Base-by-base conservation (phyloP, 208 protist species). In the Crithidia bombi region DNA sequence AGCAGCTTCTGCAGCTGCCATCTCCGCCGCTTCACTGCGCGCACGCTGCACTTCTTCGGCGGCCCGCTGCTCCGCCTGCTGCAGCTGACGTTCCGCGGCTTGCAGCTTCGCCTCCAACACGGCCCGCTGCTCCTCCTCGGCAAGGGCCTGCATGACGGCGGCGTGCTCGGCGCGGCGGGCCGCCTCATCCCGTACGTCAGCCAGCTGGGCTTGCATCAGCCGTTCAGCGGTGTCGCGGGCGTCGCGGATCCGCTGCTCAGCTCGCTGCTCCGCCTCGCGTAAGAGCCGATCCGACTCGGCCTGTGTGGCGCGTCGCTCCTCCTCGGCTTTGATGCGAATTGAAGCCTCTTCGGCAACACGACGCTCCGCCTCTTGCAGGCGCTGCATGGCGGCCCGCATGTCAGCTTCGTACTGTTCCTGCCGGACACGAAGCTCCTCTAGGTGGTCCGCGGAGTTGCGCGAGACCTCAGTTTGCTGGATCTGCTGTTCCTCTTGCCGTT, bases 331-430 rank as follows among this genome's bases (percentile, higher is more conserved):
- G 23, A 23, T 64, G 30, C 87, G 78, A 14, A 69, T 70, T 6
- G 72, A 54, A 0, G 62, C 73, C 51, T 92, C 87, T 39, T 82
- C 87, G 9, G 57, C 63, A 17, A 92, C 74, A 17, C 84, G 83
- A 2, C 68, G 56, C 72, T 92, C 75, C 7, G 87, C 87, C 55
- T 92, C 87, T 1, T 56, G 75, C 30, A 92, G 70, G 4, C 87
- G 87, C 17, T 47, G 52, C 39, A 86, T 59, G 15, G 87, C 79
- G 15, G 85, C 71, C 15, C 69, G 50, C 32, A 91, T 62, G 33
- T 88, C 82, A 15, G 77, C 70, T 21, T 79, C 73, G 33, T 76
- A 66, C 21, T 71, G 57, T 28, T 38, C 36, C 59, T 86, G 81
- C 36, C 62, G 50, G 11, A 44, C 52, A 10, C 67, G 75, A 52